Percentiles rank a stretch among this genome's conserved stretches.
Conservation (phyloP, 208 protist species). For the Acanthamoeba royreba region DNA sequence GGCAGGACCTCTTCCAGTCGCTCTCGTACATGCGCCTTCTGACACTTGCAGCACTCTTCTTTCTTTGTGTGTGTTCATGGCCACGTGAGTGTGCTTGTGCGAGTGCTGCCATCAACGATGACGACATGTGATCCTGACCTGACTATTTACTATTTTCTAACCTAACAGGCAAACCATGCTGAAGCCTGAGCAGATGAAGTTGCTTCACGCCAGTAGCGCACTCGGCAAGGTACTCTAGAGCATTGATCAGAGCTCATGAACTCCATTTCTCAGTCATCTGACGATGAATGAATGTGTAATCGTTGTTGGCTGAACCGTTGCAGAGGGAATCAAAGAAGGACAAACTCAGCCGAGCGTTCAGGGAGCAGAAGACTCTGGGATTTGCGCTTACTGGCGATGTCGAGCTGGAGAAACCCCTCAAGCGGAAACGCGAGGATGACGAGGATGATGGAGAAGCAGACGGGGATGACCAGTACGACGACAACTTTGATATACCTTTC, state of each 20-base stretch:
- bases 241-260: too few relatives aligned
- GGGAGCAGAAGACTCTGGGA: conserved; percentile 25
- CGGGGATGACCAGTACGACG: background rate
- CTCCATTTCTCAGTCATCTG: background rate
- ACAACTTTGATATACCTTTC: conserved; percentile 4
- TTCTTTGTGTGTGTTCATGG: background rate
- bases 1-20: background rate
- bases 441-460: background rate
- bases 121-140: background rate
- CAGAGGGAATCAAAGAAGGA: conserved; percentile 48
- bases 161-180: background rate
- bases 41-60: too few relatives aligned
- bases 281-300: background rate
- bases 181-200: background rate
- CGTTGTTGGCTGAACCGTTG: too few relatives aligned
- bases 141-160: too few relatives aligned
- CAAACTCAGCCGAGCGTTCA: conserved; percentile 20
- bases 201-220: background rate
- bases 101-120: too few relatives aligned
- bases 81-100: too few relatives aligned
- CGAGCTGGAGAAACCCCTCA: background rate
- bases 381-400: background rate
- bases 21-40: background rate
- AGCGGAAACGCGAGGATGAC: background rate
- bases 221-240: conserved; percentile 24